A percentile compares a stretch with the other conserved stretches of the same genome.
phyloP scores from a whole-genome alignment of 2,329 filamentous ascomycete genomes.

The Trichocomaceae sp. region DNA sequence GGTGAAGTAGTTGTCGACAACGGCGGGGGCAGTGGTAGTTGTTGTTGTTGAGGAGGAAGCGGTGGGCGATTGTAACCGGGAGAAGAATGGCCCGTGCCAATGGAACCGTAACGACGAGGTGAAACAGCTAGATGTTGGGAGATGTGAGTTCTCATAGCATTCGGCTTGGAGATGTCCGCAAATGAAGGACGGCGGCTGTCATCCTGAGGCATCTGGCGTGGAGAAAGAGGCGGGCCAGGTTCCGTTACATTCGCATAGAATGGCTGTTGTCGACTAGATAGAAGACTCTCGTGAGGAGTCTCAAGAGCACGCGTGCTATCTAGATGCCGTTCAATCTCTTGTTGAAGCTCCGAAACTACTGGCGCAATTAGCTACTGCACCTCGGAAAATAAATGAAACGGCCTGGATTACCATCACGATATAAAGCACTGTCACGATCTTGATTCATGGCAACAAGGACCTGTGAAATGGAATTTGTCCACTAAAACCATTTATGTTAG shows the following conservation, averaged over 20 bases:
- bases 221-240: constrained; percentile 69
- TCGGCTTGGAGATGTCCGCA: constrained; percentile 54
- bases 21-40: constrained; percentile 60
- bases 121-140: constrained; percentile 75
- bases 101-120: constrained; percentile 80
- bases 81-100: constrained; percentile 63
- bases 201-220: constrained; percentile 78
- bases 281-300: constrained; percentile 58
- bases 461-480: constrained; percentile 77
- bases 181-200: constrained; percentile 69
- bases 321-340: constrained; percentile 56
- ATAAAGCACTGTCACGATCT: constrained; percentile 66
- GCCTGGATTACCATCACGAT: constrained; percentile 67
- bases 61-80: constrained; percentile 66
- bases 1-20: constrained; percentile 52
- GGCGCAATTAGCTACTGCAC: constrained; percentile 15
- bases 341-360: constrained; percentile 52
- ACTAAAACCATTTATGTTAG: constrained; percentile 42
- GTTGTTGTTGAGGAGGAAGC: constrained; percentile 54
- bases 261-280: constrained; percentile 58
- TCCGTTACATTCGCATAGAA: constrained; percentile 62
- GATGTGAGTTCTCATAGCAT: constrained; percentile 68
- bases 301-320: constrained; percentile 53
- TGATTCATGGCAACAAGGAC: constrained; percentile 68
- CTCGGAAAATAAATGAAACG: not conserved